Evolutionary conservation across 139 green algal species (phyloP).

Genomic region (Picochlorum sp.): DNA sequence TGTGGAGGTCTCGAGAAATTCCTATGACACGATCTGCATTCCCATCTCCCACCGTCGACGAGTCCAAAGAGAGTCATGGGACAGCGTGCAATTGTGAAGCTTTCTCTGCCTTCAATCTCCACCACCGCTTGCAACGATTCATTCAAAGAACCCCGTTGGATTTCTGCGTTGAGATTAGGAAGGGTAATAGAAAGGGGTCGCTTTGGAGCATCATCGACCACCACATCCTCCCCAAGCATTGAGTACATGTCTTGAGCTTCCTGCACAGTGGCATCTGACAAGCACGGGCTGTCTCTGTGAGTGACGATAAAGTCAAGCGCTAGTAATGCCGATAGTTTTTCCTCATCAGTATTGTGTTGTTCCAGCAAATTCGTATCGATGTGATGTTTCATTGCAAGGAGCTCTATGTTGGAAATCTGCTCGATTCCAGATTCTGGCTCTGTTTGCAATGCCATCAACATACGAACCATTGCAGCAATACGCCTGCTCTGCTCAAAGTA

Average conservation of each 20-base stretch:
- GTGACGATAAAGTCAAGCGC: conserved; percentile 21
- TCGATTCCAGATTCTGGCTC: too few relatives aligned
- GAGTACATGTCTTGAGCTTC: conserved; percentile 4
- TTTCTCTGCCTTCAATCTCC: neutral
- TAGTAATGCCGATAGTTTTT: conserved; percentile 10
- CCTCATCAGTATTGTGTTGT: neutral
- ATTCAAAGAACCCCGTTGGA: neutral
- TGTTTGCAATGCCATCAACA: too few relatives aligned
- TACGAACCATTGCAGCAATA: too few relatives aligned
- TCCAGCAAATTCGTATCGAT: neutral
- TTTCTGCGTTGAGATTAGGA: neutral
- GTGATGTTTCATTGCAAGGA: neutral
- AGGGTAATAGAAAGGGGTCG: neutral
- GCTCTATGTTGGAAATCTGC: too few relatives aligned
- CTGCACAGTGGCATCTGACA: conserved; percentile 5
- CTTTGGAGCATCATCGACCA: neutral
- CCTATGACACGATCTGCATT: conserved; percentile 10
- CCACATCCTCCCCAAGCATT: conserved; percentile 2
- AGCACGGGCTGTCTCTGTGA: conserved; percentile 5
- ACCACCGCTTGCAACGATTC: conserved; percentile 3
- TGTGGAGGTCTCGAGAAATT: neutral
- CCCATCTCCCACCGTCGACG: conserved; percentile 7
- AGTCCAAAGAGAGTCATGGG: conserved; percentile 14
- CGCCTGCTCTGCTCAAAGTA: neutral
- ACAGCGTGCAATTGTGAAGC: conserved; percentile 11